Conservation (phyloP, 2,329 filamentous ascomycete species). For the Bipolaris gigantea region DNA sequence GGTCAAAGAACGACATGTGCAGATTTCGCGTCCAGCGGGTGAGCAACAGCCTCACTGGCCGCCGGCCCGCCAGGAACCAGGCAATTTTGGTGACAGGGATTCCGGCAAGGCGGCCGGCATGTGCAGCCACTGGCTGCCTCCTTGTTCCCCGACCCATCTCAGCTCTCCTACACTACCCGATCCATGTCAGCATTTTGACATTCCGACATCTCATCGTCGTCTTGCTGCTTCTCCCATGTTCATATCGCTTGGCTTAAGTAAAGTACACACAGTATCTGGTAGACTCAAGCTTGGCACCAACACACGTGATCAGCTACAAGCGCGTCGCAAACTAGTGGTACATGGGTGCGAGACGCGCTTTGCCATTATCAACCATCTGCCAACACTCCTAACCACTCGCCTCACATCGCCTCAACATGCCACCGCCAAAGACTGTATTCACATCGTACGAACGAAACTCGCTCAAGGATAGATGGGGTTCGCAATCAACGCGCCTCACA, state of each 20-base stretch:
- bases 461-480: slow-evolving; percentile 79
- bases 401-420: slow-evolving; percentile 16
- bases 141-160: background rate
- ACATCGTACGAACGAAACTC: slow-evolving; percentile 86
- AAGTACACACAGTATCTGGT: background rate
- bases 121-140: slow-evolving; percentile 14
- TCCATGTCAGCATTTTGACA: background rate
- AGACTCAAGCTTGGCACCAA: background rate
- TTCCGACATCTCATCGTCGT: background rate
- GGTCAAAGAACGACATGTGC: slow-evolving; percentile 19
- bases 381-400: background rate
- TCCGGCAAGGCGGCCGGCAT: slow-evolving; percentile 6
- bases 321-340: background rate
- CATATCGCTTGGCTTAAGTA: background rate
- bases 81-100: slow-evolving; percentile 23
- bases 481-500: slow-evolving; percentile 77
- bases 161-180: background rate
- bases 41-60: slow-evolving; percentile 7
- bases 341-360: background rate
- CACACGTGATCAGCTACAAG: background rate
- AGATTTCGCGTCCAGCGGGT: slow-evolving; percentile 15
- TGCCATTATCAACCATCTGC: background rate
- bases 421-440: slow-evolving; percentile 64
- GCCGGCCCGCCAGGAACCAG: slow-evolving; percentile 12
- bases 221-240: background rate